Conservation (phyloP, 2,329 filamentous ascomycete species). For the Fusarium fujikuroi region DNA sequence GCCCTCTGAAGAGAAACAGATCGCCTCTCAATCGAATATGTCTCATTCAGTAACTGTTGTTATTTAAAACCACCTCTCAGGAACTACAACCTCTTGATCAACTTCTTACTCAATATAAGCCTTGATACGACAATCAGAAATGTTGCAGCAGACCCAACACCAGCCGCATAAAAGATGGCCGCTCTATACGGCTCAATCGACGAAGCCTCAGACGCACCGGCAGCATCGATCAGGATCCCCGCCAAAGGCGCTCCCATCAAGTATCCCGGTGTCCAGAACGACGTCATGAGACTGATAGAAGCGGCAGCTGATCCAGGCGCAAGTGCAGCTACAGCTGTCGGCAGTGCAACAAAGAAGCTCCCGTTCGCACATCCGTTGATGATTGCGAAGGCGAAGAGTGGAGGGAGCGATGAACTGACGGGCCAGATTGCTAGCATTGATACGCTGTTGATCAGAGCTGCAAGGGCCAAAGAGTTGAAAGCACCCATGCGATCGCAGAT, state of each 20-base stretch:
- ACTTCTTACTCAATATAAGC: neutral
- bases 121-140: neutral
- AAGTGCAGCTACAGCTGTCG: constrained; percentile 5
- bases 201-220: neutral
- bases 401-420: neutral
- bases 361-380: constrained; percentile 13
- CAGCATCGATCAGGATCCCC: neutral
- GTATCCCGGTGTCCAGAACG: neutral
- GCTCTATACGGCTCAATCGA: constrained; percentile 3
- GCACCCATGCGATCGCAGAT: constrained; percentile 8
- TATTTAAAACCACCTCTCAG: fast-evolving
- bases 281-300: neutral
- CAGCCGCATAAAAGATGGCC: constrained; percentile 4
- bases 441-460: neutral
- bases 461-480: neutral
- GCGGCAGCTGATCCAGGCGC: constrained; percentile 1
- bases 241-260: constrained; percentile 4
- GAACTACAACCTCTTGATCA: neutral
- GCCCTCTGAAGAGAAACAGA: fast-evolving
- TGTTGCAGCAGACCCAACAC: neutral
- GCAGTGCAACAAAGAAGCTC: constrained; percentile 8
- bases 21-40: fast-evolving
- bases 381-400: neutral
- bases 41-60: too few relatives aligned
- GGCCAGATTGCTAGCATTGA: constrained; percentile 8